Percentiles rank a stretch among this genome's conserved stretches.
These are phyloP conservation scores for Lomentospora prolificans DNA, from an alignment of 2,329 filamentous ascomycete genomes.

Conservation along the genomic window DNA sequence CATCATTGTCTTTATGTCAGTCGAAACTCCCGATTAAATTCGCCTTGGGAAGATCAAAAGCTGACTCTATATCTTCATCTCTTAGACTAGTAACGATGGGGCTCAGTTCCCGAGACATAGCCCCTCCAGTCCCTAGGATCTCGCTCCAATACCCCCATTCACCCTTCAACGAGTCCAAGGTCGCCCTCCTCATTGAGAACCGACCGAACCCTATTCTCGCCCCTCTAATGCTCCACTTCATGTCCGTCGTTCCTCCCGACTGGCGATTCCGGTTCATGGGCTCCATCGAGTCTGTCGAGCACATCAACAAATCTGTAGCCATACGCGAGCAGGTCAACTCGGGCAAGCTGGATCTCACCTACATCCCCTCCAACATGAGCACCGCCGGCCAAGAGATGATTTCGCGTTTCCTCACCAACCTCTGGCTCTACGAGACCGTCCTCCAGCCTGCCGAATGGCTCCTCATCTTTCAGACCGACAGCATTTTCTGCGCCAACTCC, in stretches of 20 bases:
- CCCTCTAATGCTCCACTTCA: conserved; percentile 46
- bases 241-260: conserved; percentile 44
- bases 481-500: conserved; percentile 45
- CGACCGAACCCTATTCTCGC: conserved; percentile 38
- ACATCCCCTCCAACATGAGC: conserved; percentile 42
- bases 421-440: conserved; percentile 41
- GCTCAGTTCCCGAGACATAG: conserved; percentile 15
- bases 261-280: conserved; percentile 50
- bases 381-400: conserved; percentile 41
- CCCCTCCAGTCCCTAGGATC: conserved; percentile 18
- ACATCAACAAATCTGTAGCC: conserved; percentile 33
- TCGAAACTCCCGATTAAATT: background rate
- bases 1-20: conserved; percentile 23
- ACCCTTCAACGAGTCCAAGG: conserved; percentile 38
- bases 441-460: conserved; percentile 42
- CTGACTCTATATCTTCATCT: background rate
- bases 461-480: conserved; percentile 45
- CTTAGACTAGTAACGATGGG: conserved; percentile 13
- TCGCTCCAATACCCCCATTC: conserved; percentile 24
- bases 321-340: conserved; percentile 31
- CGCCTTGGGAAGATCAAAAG: background rate
- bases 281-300: conserved; percentile 32
- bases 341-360: conserved; percentile 40
- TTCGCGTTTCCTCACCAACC: conserved; percentile 39
- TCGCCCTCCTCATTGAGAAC: conserved; percentile 46